Evolutionary conservation across 2,329 filamentous ascomycete genomes (phyloP), one percentile per base, ranked within the genome.

Genomic region (Talaromyces piceae): DNA sequence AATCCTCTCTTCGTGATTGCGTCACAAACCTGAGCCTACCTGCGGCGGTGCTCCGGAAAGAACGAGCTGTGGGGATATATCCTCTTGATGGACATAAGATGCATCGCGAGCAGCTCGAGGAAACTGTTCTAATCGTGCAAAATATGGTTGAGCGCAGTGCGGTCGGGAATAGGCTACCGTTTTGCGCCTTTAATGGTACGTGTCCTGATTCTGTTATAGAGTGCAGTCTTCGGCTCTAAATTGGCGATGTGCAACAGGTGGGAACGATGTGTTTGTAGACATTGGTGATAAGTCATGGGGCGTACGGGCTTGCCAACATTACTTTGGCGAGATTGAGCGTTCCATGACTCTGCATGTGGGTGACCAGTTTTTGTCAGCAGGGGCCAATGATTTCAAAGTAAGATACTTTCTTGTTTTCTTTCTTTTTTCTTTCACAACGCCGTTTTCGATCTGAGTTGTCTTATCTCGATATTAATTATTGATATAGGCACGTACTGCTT

Each of bases 251-350:
- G 18, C 2, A 41, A 9, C 16, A 79, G 76, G 91, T 49, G 93
- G 93, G 9, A 91, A 93, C 56, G 93, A 98, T 67, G 90, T 97
- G 39, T 98, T 98, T 70, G 91, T 98, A 49, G 93, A 98, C 67
- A 96, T 98, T 63, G 93, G 93, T 51, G 93, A 98, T 73, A 98
- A 98, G 73, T 90, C 86, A 49, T 95, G 91, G 87, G 93, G 93
- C 57, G 93, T 98, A 2, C 79, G 87, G 28, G 89, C 91, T 3
- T 96, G 91, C 66, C 93, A 98, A 73, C 80, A 84, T 52, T 95
- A 89, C 75, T 95, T 96, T 66, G 87, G 86, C 3, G 81, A 77
- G 1, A 81, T 96, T 59, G 76, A 79, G 46, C 87, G 83, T 3
- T 81, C 85, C 57, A 86, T 87, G 63, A 96, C 91, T 7, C 76